Evolutionary conservation across 176 grass and related monocot species (phyloP).

Genomic region (Carex littledalei): DNA sequence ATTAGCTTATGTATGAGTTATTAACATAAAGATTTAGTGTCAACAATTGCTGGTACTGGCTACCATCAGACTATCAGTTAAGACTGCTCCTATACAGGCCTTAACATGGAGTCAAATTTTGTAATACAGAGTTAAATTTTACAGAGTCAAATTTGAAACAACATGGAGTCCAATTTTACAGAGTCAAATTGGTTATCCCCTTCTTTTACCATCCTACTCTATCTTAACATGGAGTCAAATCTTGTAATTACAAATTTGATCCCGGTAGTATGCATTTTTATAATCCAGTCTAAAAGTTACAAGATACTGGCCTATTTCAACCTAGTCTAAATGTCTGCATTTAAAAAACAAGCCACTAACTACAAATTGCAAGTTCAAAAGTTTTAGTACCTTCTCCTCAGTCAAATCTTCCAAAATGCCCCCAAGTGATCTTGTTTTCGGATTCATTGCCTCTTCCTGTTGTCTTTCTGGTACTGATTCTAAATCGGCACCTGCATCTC

Average conservation of each 20-base stretch:
- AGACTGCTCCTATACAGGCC: neutral
- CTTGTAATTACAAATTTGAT: neutral
- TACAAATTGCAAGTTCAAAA: neutral
- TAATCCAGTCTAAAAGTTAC: neutral
- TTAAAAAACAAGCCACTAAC: neutral
- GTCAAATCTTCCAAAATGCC: slow-evolving; percentile 39
- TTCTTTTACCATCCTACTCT: neutral
- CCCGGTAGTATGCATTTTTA: neutral
- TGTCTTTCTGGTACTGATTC: slow-evolving; percentile 32
- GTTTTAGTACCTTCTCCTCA: slow-evolving; percentile 46
- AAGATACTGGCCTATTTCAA: neutral
- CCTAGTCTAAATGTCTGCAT: neutral
- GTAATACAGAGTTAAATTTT: no score
- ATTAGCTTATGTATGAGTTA: slow-evolving; percentile 15
- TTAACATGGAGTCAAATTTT: neutral
- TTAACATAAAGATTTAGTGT: slow-evolving; percentile 9
- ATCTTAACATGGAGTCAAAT: neutral
- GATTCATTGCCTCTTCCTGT: slow-evolving; percentile 27
- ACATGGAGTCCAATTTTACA: no score
- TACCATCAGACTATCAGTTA: neutral
- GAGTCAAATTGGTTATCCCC: no score
- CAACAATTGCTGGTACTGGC: slow-evolving; percentile 2
- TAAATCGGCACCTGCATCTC: slow-evolving; percentile 13
- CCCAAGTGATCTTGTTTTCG: slow-evolving; percentile 40
- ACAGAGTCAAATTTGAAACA: no score